Conservation (phyloP, 1,284 basidiomycete species). For the Trametes sp. region DNA sequence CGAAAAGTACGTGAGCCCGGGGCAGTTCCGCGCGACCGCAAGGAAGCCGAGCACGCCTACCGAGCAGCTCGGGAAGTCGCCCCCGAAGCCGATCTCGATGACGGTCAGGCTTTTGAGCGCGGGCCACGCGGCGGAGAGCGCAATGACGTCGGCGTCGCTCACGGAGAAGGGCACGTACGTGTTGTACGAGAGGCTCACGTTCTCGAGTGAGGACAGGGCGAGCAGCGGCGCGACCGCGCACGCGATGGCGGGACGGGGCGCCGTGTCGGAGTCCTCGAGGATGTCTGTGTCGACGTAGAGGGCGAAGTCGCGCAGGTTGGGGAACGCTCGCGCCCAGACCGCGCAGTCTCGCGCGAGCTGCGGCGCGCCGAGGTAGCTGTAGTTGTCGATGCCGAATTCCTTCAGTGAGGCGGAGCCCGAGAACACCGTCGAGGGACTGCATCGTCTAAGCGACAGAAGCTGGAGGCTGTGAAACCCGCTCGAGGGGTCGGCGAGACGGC, state of each 20-base stretch:
- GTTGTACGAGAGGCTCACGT: not conserved
- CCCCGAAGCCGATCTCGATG: not conserved
- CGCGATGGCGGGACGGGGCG: not conserved
- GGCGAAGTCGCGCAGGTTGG: not conserved
- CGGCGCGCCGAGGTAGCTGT: not conserved
- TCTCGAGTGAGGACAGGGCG: not conserved
- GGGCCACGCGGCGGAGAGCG: not conserved
- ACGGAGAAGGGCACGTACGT: not conserved
- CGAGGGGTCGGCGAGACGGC: not conserved
- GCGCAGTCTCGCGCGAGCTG: not conserved
- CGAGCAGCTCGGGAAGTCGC: not conserved
- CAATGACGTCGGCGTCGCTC: not conserved
- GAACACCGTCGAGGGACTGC: not conserved
- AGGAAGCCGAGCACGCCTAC: slow-evolving; percentile 1
- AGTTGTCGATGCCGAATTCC: not conserved
- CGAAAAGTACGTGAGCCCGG: not conserved
- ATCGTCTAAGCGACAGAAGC: not conserved
- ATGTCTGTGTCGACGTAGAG: not conserved
- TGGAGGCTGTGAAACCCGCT: not conserved
- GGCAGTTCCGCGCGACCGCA: not conserved
- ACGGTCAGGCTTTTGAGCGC: not conserved
- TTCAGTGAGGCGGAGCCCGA: not conserved
- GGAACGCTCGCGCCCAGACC: not conserved
- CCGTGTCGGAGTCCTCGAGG: not conserved
- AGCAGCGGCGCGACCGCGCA: not conserved